Conservation (phyloP, 2,329 filamentous ascomycete species). For the Talaromyces sp. region DNA sequence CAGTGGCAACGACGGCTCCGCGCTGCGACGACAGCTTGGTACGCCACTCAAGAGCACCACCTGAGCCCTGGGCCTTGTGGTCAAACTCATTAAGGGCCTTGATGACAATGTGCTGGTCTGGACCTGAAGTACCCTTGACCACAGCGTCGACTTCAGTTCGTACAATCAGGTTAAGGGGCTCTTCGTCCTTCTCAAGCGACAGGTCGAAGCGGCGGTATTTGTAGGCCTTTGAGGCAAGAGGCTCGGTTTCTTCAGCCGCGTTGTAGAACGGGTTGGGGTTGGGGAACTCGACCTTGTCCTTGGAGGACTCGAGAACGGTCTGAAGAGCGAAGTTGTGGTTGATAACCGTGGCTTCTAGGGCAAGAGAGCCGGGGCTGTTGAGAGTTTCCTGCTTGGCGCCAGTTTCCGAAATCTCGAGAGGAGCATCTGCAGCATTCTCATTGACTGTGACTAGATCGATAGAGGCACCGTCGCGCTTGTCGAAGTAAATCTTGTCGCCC, state of each 20-base stretch:
- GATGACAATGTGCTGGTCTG: conserved; percentile 86
- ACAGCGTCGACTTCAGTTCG: conserved; percentile 94
- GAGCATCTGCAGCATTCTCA: conserved; percentile 94
- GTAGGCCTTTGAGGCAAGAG: conserved; percentile 93
- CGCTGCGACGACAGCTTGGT: conserved; percentile 90
- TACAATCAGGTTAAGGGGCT: conserved; percentile 88
- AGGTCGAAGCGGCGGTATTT: conserved; percentile 97
- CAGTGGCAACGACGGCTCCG: conserved; percentile 94
- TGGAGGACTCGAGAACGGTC: conserved; percentile 78
- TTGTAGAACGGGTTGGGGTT: conserved; percentile 98
- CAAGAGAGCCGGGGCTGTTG: conserved; percentile 89
- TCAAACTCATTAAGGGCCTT: conserved; percentile 99
- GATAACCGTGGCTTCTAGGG: conserved; percentile 97
- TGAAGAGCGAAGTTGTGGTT: conserved; percentile 99
- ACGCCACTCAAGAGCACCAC: conserved; percentile 94
- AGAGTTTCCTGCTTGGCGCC: conserved; percentile 76
- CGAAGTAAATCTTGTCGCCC: conserved; percentile 95
- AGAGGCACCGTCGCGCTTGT: conserved; percentile 93
- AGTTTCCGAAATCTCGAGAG: conserved; percentile 76
- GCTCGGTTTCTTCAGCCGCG: conserved; percentile 83
- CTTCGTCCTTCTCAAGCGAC: conserved; percentile 83
- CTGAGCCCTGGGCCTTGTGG: conserved; percentile 92
- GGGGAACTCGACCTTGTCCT: conserved; percentile 73
- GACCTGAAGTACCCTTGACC: conserved; percentile 87
- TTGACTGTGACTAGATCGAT: conserved; percentile 98